Base-by-base conservation (phyloP, 2,329 filamentous ascomycete species). In the Fusarium sp. region DNA sequence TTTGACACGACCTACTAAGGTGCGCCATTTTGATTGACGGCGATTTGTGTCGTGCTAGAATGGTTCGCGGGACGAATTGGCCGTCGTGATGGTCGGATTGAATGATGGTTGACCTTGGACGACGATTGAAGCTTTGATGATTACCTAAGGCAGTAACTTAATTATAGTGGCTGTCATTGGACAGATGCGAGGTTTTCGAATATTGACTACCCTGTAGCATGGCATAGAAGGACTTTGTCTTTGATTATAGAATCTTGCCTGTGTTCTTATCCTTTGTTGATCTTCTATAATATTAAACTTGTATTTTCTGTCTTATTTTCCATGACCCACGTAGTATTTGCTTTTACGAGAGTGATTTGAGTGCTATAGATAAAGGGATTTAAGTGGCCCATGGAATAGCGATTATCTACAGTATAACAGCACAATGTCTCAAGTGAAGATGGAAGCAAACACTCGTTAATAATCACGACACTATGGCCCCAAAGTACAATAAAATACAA, bases 11-110 rank as follows among this genome's bases (percentile, higher is more conserved):
- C 79, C 46, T 76, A 81, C 80, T 78, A 52, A 81, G 78, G 68
- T 81, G 78, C 73, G 79, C 80, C 80, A 81, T 81, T 64, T 77
- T 79, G 69, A 69, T 64, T 62, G 67, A 71, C 58, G 56, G 58
- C 69, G 66, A 67, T 61, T 50, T 70, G 53, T 70, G 68, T 71
- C 70, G 73, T 68, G 69, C 55, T 70, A 37, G 20, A 41, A 65
- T 52, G 55, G 60, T 63, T 70, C 63, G 56, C 46, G 69, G 63
- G 64, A 69, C 56, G 58, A 62, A 71, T 74, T 72, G 60, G 63
- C 57, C 56, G 69, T 70, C 70, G 71, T 69, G 64, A 63, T 74
- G 68, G 50, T 75, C 69, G 54, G 64, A 48, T 67, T 72, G 43
- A 66, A 61, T 65, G 59, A 48, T 66, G 47, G 33, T 57, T 61